Evolutionary conservation across 768 basidiomycete genomes (phyloP), one percentile per base, ranked within the genome.

Genomic region (Boletus pseudopeckii): DNA sequence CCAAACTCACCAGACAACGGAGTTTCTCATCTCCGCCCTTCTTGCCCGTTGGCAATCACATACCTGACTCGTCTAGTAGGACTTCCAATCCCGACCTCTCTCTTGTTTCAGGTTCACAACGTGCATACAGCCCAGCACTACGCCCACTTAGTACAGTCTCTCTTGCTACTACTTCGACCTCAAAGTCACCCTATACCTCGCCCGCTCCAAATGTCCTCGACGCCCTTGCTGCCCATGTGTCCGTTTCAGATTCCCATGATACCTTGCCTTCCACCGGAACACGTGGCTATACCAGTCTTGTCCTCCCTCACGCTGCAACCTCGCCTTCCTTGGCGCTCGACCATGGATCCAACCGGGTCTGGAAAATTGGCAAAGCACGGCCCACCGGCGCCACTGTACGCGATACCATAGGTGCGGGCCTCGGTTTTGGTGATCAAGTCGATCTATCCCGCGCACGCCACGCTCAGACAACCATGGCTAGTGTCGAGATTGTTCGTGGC

Each of bases 401-500:
- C 13, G 62, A 68, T 46, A 64, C 46, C 37, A 54, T 70, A 33
- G 60, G 68, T 11, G 37, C 40, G 2, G 66, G 70, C 34, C 62
- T 70, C 18, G 70, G 69, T 5, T 43, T 71, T 0, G 71, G 73
- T 14, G 79, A 84, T 3, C 80, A 76, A 45, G 71, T 93, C 15
- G 90, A 96, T 69, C 73, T 92, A 40, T 85, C 89, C 2, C 77
- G 79, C 11, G 80, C 84, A 17, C 91, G 92, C 4, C 73, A 91
- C 11, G 92, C 92, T 7, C 88, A 91, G 66, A 86, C 85, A 7
- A 92, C 88, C 5, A 95, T 97, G 92, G 87, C 88, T 15, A 91
- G 84, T 47, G 83, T 96, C 39, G 88, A 91, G 63, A 81, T 91
- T 32, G 82, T 88, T 17, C 76, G 77, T 36, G 88, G 88, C 53